Percentiles rank a stretch among this genome's conserved stretches.
Conservation (phyloP, 1,284 basidiomycete genomes). For the Puccinia coronata region DNA sequence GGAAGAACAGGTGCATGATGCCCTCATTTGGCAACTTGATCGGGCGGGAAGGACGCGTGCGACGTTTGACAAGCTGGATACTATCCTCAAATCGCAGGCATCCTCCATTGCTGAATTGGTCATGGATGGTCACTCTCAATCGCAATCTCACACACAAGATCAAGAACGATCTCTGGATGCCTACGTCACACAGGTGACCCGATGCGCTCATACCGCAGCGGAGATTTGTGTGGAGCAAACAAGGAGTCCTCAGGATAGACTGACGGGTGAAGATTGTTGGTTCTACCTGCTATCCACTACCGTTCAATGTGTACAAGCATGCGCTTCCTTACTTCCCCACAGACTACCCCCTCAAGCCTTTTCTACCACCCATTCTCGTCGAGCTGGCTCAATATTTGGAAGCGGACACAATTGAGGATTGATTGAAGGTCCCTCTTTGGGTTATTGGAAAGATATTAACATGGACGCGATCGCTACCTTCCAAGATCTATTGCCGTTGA, state of each 20-base stretch:
- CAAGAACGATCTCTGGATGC: not conserved
- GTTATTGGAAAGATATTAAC: constrained; percentile 50
- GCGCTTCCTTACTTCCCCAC: constrained; percentile 61
- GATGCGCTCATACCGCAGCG: constrained; percentile 49
- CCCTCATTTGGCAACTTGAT: constrained; percentile 79
- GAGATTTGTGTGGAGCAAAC: constrained; percentile 53
- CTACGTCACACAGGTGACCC: constrained; percentile 56
- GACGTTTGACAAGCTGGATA: constrained; percentile 70
- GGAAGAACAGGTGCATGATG: constrained; percentile 69
- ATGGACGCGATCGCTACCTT: constrained; percentile 64
- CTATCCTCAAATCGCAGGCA: constrained; percentile 65
- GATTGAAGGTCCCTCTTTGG: not conserved
- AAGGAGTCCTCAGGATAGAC: constrained; percentile 46
- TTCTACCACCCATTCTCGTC: not conserved
- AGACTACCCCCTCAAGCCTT: not conserved
- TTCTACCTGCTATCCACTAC: constrained; percentile 78
- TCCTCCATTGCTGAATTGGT: constrained; percentile 57
- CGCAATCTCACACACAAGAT: not conserved
- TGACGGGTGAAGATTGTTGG: constrained; percentile 83
- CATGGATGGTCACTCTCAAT: too few relatives aligned
- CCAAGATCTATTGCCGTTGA: constrained; percentile 76
- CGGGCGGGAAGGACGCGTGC: constrained; percentile 67
- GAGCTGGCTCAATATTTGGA: too few relatives aligned
- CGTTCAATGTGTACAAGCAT: constrained; percentile 73
- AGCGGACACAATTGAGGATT: too few relatives aligned